phyloP scores from a whole-genome alignment of 805 yeast genomes.

The Jamesozyma piceae region DNA sequence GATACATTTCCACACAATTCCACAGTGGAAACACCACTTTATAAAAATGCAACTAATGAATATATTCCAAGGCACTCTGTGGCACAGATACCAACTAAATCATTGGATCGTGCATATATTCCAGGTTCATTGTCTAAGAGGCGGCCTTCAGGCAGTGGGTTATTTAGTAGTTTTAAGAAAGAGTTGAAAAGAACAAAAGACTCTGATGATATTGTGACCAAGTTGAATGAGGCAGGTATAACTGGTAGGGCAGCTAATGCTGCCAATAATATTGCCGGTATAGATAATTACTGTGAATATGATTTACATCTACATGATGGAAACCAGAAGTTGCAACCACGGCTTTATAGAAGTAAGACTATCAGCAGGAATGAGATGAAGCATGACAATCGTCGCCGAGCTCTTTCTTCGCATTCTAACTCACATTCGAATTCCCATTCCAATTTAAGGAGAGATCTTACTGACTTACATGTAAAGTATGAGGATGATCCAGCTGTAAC shows the following conservation, averaged over 20 bases:
- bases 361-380: not conserved
- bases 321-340: not conserved
- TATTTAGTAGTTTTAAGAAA: constrained; percentile 16
- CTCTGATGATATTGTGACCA: constrained; percentile 23
- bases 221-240: constrained; percentile 31
- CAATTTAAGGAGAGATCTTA: not conserved
- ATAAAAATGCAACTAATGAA: not conserved
- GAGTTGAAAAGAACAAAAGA: constrained; percentile 15
- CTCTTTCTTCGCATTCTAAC: too few relatives aligned
- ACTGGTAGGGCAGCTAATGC: constrained; percentile 35
- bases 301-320: not conserved
- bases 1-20: constrained; percentile 15
- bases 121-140: not conserved
- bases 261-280: constrained; percentile 40
- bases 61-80: not conserved
- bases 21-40: not conserved
- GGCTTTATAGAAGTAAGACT: not conserved
- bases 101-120: not conserved
- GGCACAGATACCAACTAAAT: not conserved
- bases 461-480: not conserved
- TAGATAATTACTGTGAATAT: constrained; percentile 17
- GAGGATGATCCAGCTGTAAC: too few relatives aligned
- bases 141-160: not conserved
- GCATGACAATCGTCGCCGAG: not conserved
- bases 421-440: too few relatives aligned